Conservation (phyloP, 164 flowering plant genomes). For the Vitis vinifera region DNA sequence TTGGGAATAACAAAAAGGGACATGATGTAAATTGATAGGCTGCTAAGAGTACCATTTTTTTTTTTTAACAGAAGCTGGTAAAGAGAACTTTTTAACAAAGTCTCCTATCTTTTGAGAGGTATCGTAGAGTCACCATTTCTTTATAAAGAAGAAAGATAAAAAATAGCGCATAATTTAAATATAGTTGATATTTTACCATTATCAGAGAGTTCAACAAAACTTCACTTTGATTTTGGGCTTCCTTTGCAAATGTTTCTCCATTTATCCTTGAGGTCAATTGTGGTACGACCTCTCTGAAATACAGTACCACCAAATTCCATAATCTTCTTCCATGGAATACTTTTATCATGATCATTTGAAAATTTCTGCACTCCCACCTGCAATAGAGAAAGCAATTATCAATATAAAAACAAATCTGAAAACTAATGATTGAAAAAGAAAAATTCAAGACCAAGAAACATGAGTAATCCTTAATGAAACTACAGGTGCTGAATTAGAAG, state of each 20-base stretch:
- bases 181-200: background rate
- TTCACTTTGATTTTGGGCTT: slow-evolving; percentile 18
- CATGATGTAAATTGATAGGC: no score
- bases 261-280: slow-evolving; percentile 47
- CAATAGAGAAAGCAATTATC: background rate
- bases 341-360: slow-evolving; percentile 10
- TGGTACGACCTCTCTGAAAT: slow-evolving; percentile 29
- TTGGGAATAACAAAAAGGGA: no score
- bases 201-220: background rate
- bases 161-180: no score
- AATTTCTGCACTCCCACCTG: slow-evolving; percentile 43
- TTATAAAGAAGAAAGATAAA: no score
- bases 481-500: no score
- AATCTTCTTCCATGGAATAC: slow-evolving; percentile 45
- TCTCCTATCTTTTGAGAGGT: no score
- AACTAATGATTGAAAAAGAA: background rate
- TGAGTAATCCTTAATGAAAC: no score
- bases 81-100: no score
- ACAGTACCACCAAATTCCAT: slow-evolving; percentile 39
- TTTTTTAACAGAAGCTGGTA: no score
- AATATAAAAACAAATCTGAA: background rate
- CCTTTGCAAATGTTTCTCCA: slow-evolving; percentile 52
- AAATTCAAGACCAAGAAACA: background rate
- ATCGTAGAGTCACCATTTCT: no score
- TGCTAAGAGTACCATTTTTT: no score